Percentiles rank a stretch among this genome's conserved stretches.
These are phyloP conservation scores for Cephalotrichum gorgonifer DNA, from an alignment of 2,329 filamentous ascomycete genomes.

Conservation along the genomic window DNA sequence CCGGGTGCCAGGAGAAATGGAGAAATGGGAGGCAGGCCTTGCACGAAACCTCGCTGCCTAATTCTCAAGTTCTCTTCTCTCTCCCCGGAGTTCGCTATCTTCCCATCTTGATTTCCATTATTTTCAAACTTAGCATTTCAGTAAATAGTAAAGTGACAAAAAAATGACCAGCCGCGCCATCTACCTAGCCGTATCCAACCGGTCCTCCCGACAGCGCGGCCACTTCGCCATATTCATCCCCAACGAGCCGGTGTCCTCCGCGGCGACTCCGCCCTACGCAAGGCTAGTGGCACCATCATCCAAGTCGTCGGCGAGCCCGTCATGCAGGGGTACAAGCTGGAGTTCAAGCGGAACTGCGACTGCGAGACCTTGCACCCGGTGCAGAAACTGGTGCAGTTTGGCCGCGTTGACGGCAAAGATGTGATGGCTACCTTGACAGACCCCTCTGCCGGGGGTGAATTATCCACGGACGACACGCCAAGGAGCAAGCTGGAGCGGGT, in stretches of 20 bases:
- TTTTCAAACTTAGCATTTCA: too few relatives aligned
- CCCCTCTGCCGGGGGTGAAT: too few relatives aligned
- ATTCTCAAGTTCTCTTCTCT: too few relatives aligned
- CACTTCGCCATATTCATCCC: conserved; percentile 8
- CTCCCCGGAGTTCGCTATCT: too few relatives aligned
- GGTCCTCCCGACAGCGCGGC: not conserved
- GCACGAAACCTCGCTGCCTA: too few relatives aligned
- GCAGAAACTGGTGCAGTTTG: not conserved
- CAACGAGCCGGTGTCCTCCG: not conserved
- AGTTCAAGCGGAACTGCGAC: conserved; percentile 6
- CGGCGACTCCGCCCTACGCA: not conserved
- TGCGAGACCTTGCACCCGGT: not conserved
- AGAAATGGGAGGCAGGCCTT: too few relatives aligned
- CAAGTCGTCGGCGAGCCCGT: conserved; percentile 5
- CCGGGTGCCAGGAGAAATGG: too few relatives aligned
- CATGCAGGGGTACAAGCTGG: not conserved
- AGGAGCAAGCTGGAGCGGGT: not conserved
- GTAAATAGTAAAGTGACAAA: too few relatives aligned
- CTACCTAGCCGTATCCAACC: conserved; percentile 3
- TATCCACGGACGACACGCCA: not conserved
- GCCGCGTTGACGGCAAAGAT: not conserved
- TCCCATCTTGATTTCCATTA: too few relatives aligned
- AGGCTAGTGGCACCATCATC: conserved; percentile 3
- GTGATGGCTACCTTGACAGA: too few relatives aligned
- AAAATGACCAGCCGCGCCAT: conserved; percentile 7